A percentile compares a stretch with the other conserved stretches of the same genome.
phyloP scores from a whole-genome alignment of 2,329 filamentous ascomycete species.

The Colletotrichum sp. region DNA sequence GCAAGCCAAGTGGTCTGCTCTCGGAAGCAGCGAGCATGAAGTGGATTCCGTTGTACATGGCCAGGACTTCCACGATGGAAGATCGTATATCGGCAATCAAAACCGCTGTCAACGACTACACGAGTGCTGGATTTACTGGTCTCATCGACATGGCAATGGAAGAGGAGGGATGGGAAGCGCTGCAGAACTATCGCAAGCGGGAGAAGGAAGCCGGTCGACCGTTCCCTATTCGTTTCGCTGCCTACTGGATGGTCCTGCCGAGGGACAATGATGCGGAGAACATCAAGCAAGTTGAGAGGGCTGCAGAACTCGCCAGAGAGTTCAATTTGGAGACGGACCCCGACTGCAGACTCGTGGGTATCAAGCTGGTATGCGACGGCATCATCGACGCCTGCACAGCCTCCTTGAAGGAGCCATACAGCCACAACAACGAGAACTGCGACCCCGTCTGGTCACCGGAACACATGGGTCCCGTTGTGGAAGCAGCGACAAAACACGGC shows the following conservation, averaged over 20 bases:
- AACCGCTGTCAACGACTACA: constrained; percentile 53
- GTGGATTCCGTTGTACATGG: constrained; percentile 56
- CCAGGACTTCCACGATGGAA: constrained; percentile 49
- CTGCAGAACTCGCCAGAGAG: constrained; percentile 49
- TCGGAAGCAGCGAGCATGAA: constrained; percentile 50
- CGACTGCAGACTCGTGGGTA: constrained; percentile 43
- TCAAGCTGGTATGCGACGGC: constrained; percentile 64
- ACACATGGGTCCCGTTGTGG: constrained; percentile 58
- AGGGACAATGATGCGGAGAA: constrained; percentile 46
- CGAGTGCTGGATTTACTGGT: constrained; percentile 56
- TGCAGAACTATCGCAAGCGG: constrained; percentile 40
- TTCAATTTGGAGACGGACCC: constrained; percentile 45
- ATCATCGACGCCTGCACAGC: constrained; percentile 64
- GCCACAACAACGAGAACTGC: constrained; percentile 45
- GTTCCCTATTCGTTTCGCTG: constrained; percentile 53
- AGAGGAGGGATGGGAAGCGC: constrained; percentile 56
- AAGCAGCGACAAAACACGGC: constrained; percentile 37
- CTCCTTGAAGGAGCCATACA: constrained; percentile 57
- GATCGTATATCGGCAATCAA: constrained; percentile 52
- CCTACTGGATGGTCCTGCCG: constrained; percentile 61
- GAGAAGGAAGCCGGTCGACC: constrained; percentile 32
- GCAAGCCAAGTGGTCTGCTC: constrained; percentile 55
- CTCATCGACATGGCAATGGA: constrained; percentile 66
- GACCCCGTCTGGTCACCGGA: constrained; percentile 60
- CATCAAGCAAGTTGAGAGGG: constrained; percentile 54